Percentiles rank a stretch among this genome's conserved stretches.
phyloP scores from a whole-genome alignment of 441 rosid species.

The Sinapis alba region DNA sequence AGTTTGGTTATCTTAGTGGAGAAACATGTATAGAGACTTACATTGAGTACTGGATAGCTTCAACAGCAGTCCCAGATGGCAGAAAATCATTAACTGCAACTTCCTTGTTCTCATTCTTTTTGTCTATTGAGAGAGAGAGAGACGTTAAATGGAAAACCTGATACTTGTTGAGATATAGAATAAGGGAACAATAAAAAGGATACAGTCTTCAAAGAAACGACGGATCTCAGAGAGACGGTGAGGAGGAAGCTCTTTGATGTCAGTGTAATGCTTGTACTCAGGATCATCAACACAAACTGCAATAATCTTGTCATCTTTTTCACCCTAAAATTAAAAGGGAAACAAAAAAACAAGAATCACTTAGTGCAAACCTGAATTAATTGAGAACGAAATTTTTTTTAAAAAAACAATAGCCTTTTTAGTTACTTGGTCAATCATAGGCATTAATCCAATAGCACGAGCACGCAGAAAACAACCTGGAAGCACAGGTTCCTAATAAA shows the following conservation, averaged over 20 bases:
- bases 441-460: constrained; percentile 44
- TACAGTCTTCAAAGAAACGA: constrained; percentile 46
- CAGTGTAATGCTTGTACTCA: constrained; percentile 42
- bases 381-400: background rate
- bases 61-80: constrained; percentile 37
- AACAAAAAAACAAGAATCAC: background rate
- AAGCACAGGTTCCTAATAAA: constrained; percentile 40
- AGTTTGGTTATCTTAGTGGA: constrained; percentile 2
- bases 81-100: constrained; percentile 49
- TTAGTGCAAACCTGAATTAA: background rate
- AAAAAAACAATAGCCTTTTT: background rate
- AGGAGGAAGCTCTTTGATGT: constrained; percentile 42
- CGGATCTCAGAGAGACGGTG: constrained; percentile 46
- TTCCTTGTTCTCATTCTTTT: constrained; percentile 50
- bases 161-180: background rate
- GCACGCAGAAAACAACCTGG: constrained; percentile 45
- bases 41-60: constrained; percentile 49
- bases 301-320: constrained; percentile 44
- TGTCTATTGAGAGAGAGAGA: constrained; percentile 30
- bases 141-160: constrained; percentile 4
- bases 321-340: constrained; percentile 22
- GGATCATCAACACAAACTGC: constrained; percentile 47
- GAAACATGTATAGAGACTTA: constrained; percentile 16
- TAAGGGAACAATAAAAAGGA: background rate
- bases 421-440: constrained; percentile 44